Conservation (phyloP, 306 rosid genomes). For the Casuarina cunninghamiana region DNA sequence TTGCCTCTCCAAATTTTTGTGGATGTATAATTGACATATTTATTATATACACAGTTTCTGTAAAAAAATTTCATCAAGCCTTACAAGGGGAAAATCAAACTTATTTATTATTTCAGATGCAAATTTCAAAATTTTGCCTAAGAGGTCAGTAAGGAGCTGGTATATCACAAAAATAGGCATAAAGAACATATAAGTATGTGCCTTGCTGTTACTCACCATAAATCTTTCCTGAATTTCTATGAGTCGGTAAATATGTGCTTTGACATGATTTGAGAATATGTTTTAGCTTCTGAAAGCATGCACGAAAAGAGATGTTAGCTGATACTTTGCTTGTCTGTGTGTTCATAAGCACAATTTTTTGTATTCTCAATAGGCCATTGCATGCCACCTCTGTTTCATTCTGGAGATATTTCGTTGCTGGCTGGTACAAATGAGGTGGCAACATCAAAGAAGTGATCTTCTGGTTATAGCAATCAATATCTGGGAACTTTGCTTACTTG, state of each 20-base stretch:
- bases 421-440: constrained; percentile 85
- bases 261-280: not conserved
- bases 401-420: constrained; percentile 81
- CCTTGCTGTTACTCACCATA: not conserved
- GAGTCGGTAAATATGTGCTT: not conserved
- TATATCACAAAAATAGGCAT: not conserved
- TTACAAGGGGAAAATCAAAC: too few relatives aligned
- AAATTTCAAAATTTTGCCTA: not conserved
- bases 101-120: too few relatives aligned
- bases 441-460: constrained; percentile 6
- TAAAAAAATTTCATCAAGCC: not conserved
- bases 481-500: not conserved
- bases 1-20: not conserved
- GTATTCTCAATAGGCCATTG: constrained; percentile 55
- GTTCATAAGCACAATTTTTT: not conserved
- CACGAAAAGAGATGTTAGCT: too few relatives aligned
- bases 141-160: not conserved
- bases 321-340: not conserved
- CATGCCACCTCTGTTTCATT: constrained; percentile 82
- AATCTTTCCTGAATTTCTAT: not conserved
- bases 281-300: not conserved
- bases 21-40: not conserved
- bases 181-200: not conserved
- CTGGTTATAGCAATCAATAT: not conserved
- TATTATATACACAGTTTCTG: not conserved